Conservation (phyloP, 2,329 filamentous ascomycete species). For the Pestalotiopsis sp. region DNA sequence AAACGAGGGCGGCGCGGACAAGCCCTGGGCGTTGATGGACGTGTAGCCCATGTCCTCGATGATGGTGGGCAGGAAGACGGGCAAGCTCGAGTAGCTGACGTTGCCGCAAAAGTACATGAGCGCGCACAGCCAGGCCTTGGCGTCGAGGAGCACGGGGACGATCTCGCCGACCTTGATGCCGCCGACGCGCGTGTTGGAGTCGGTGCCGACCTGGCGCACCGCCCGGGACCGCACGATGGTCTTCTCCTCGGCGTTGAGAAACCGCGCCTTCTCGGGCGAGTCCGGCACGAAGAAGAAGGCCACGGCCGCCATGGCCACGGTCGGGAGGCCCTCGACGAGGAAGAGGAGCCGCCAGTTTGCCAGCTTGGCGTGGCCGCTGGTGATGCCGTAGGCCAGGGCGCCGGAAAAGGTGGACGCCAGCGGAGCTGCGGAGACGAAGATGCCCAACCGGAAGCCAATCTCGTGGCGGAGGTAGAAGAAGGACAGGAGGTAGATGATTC, state of each 20-base stretch:
- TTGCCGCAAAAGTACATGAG: conserved; percentile 88
- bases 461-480: conserved; percentile 59
- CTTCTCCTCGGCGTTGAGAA: conserved; percentile 18
- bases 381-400: conserved; percentile 23
- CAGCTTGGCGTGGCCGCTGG: conserved; percentile 16
- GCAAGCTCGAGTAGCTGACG: conserved; percentile 83
- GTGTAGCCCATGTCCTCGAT: conserved; percentile 74
- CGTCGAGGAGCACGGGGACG: conserved; percentile 14
- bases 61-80: conserved; percentile 85
- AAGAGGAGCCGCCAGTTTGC: conserved; percentile 20
- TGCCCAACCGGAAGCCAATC: conserved; percentile 42
- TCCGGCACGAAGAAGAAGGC: conserved; percentile 19
- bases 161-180: conserved; percentile 27
- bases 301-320: conserved; percentile 15
- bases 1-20: conserved; percentile 29
- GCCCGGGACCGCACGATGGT: conserved; percentile 14
- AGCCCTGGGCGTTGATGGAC: conserved; percentile 27
- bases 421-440: conserved; percentile 49
- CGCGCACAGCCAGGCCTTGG: conserved; percentile 58
- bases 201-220: conserved; percentile 28
- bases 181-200: conserved; percentile 30
- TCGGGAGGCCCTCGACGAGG: conserved; percentile 19
- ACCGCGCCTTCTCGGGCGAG: conserved; percentile 18
- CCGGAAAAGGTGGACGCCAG: conserved; percentile 25
- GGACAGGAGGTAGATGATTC: conserved; percentile 45